A percentile compares a stretch with the other conserved stretches of the same genome.
Conservation (phyloP, 2,329 filamentous ascomycete species). For the Penicillium carneum region DNA sequence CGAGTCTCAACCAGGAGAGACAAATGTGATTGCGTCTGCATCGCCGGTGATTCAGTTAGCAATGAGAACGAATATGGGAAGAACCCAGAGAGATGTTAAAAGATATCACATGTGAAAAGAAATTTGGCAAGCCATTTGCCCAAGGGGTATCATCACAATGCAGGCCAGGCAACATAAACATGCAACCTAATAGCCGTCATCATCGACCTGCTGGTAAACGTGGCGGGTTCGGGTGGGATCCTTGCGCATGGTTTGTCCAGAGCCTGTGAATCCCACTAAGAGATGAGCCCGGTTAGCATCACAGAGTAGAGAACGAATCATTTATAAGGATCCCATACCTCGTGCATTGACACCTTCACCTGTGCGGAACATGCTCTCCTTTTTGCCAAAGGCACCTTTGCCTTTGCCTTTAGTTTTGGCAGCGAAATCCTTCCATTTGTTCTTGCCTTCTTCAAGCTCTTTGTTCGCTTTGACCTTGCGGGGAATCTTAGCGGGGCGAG, state of each 20-base stretch:
- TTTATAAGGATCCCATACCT: constrained; percentile 62
- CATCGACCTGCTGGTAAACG: constrained; percentile 79
- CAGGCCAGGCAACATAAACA: constrained; percentile 2
- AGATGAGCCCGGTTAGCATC: constrained; percentile 34
- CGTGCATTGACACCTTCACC: constrained; percentile 83
- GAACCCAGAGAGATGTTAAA: constrained; percentile 25
- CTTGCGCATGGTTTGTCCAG: constrained; percentile 93
- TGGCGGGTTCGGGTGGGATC: constrained; percentile 82
- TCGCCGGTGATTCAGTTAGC: constrained; percentile 40
- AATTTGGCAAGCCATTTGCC: constrained; percentile 21
- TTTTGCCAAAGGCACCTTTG: constrained; percentile 76
- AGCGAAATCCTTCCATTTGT: constrained; percentile 93
- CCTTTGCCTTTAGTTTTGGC: constrained; percentile 73
- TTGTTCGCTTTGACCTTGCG: constrained; percentile 87
- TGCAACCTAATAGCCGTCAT: constrained; percentile 61
- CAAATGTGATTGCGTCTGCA: constrained; percentile 36
- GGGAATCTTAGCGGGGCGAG: constrained; percentile 70
- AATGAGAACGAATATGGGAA: constrained; percentile 31
- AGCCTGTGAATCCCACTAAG: constrained; percentile 92
- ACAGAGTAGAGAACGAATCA: constrained; percentile 7
- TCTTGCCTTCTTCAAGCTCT: constrained; percentile 88
- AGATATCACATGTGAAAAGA: constrained; percentile 24
- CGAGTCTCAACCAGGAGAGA: constrained; percentile 29
- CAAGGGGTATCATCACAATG: constrained; percentile 17
- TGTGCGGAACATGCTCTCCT: constrained; percentile 96